Evolutionary conservation across 2,329 filamentous ascomycete genomes (phyloP).

Genomic region (Fusarium protoensiforme): DNA sequence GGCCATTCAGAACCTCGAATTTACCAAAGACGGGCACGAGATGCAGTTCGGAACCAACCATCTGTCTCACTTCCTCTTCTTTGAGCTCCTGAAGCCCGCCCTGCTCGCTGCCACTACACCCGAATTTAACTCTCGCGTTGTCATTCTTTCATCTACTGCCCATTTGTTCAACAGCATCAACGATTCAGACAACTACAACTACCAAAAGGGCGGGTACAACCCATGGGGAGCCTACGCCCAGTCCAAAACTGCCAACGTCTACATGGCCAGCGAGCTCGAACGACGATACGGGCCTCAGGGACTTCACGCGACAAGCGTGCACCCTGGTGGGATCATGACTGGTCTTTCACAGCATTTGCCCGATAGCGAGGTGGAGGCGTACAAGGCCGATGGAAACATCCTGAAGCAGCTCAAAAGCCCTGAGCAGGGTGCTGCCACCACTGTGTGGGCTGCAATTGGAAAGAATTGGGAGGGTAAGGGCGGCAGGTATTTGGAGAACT

Average conservation of each 20-base stretch:
- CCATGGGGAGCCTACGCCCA: conserved; percentile 25
- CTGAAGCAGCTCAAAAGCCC: conserved; percentile 8
- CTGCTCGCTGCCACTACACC: conserved; percentile 53
- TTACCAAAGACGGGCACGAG: conserved; percentile 39
- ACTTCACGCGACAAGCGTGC: conserved; percentile 30
- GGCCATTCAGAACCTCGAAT: conserved; percentile 19
- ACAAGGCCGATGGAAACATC: not conserved
- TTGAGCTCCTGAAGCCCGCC: conserved; percentile 53
- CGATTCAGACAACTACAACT: conserved; percentile 21
- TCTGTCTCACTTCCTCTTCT: conserved; percentile 42
- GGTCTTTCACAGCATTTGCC: not conserved
- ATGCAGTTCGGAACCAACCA: conserved; percentile 44
- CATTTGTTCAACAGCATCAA: conserved; percentile 44
- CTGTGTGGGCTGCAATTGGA: conserved; percentile 35
- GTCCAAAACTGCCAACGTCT: conserved; percentile 36
- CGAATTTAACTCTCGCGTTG: conserved; percentile 56
- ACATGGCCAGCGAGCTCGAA: conserved; percentile 40
- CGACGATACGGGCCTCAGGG: conserved; percentile 18
- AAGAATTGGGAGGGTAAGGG: conserved; percentile 30
- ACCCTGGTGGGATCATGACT: conserved; percentile 10
- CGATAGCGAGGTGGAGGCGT: not conserved
- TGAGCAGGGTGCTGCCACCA: conserved; percentile 36
- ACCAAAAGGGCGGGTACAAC: conserved; percentile 18
- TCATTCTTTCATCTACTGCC: conserved; percentile 55
- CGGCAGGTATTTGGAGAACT: conserved; percentile 29